Evolutionary conservation across 768 basidiomycete species (phyloP).

Genomic region (Macrolepiota albuminosa): DNA sequence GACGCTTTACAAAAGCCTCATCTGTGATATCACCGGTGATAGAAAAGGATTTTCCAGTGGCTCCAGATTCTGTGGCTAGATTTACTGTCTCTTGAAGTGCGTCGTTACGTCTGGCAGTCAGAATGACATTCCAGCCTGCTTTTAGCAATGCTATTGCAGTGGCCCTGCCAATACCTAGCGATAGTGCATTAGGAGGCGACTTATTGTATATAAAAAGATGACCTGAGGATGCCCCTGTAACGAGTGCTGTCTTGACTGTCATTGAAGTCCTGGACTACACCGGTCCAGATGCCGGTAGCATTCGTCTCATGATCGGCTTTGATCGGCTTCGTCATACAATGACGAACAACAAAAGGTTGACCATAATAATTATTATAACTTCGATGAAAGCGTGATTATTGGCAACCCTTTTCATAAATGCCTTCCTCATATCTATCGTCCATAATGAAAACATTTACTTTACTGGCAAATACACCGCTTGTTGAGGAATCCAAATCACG

Average conservation of each 20-base stretch:
- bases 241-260: constrained; percentile 19
- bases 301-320: background rate
- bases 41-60: constrained; percentile 29
- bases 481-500: constrained; percentile 19
- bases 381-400: background rate
- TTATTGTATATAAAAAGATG: background rate
- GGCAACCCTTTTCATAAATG: constrained; percentile 2
- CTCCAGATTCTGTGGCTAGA: constrained; percentile 30
- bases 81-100: constrained; percentile 55
- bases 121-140: constrained; percentile 63
- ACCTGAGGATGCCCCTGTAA: constrained; percentile 27
- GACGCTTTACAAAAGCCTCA: constrained; percentile 53
- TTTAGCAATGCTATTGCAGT: constrained; percentile 65
- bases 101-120: constrained; percentile 57
- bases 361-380: background rate
- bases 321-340: constrained; percentile 1
- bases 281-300: background rate
- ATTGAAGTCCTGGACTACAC: background rate
- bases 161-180: constrained; percentile 55
- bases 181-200: background rate
- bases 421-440: constrained; percentile 18
- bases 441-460: constrained; percentile 23
- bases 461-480: constrained; percentile 32
- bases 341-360: background rate
- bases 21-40: constrained; percentile 62